phyloP scores from a whole-genome alignment of 306 rosid species.

The Leucaena leucocephala region DNA sequence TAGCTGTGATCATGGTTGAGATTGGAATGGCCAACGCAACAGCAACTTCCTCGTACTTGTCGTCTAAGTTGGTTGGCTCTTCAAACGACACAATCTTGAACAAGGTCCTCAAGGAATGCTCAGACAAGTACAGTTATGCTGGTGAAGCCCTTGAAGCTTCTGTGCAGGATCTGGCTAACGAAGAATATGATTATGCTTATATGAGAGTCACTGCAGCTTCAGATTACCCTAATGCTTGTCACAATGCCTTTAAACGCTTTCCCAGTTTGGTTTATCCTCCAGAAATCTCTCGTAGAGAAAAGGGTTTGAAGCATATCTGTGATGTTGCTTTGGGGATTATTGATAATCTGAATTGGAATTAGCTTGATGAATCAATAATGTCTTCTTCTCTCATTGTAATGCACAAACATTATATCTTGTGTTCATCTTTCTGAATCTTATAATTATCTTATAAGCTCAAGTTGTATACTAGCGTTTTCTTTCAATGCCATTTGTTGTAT shows the following conservation, averaged over 20 bases:
- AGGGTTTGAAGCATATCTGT: slow-evolving; percentile 75
- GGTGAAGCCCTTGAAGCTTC: slow-evolving; percentile 71
- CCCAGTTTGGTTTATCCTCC: slow-evolving; percentile 58
- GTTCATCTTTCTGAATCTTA: background rate
- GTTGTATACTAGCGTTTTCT: background rate
- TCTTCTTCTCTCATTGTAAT: slow-evolving; percentile 13
- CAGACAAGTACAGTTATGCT: slow-evolving; percentile 65
- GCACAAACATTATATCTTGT: slow-evolving; percentile 27
- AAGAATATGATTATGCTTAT: slow-evolving; percentile 77
- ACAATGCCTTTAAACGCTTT: slow-evolving; percentile 59
- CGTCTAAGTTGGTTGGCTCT: slow-evolving; percentile 53
- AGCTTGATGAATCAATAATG: background rate
- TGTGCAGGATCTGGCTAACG: slow-evolving; percentile 52
- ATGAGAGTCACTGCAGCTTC: slow-evolving; percentile 73
- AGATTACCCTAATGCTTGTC: slow-evolving; percentile 87
- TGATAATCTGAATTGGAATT: slow-evolving; percentile 56
- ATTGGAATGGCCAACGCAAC: slow-evolving; percentile 72
- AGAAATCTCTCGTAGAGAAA: slow-evolving; percentile 71
- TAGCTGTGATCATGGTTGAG: slow-evolving; percentile 68
- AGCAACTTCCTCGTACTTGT: slow-evolving; percentile 69
- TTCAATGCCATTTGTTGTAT: background rate
- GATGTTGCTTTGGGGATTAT: slow-evolving; percentile 79
- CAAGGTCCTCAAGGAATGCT: slow-evolving; percentile 71
- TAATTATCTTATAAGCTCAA: background rate
- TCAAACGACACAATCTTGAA: slow-evolving; percentile 40